Conservation (phyloP, 768 basidiomycete species). For the Boletales sp. region DNA sequence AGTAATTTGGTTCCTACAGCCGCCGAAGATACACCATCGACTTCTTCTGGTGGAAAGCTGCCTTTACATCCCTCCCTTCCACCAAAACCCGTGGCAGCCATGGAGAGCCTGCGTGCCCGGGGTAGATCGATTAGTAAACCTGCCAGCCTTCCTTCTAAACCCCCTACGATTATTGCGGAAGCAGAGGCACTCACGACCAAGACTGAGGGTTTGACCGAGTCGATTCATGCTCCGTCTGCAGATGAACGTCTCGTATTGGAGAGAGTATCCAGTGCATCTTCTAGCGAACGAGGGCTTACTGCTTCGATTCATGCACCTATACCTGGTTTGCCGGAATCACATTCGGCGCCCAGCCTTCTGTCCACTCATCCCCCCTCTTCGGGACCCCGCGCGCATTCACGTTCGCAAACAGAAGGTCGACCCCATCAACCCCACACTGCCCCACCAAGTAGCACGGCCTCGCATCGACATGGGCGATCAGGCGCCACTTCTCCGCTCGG, state of each 20-base stretch:
- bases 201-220: constrained; percentile 21
- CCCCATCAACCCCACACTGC: constrained; percentile 30
- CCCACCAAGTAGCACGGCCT: constrained; percentile 14
- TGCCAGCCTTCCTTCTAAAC: constrained; percentile 14
- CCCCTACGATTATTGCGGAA: constrained; percentile 1
- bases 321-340: constrained; percentile 33
- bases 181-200: constrained; percentile 15
- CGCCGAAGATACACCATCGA: constrained; percentile 5
- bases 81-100: constrained; percentile 38
- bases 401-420: constrained; percentile 57
- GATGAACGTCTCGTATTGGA: constrained; percentile 18
- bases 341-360: constrained; percentile 33
- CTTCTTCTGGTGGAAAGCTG: constrained; percentile 14
- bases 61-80: constrained; percentile 46
- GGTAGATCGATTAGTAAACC: constrained; percentile 11
- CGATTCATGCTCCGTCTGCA: constrained; percentile 23
- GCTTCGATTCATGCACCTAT: constrained; percentile 59
- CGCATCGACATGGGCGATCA: constrained; percentile 38
- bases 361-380: constrained; percentile 32
- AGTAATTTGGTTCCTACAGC: constrained; percentile 11
- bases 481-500: constrained; percentile 45
- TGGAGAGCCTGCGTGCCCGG: constrained; percentile 12
- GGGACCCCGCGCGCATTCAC: constrained; percentile 39
- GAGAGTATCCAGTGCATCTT: constrained; percentile 14
- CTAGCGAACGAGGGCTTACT: constrained; percentile 35